These are phyloP conservation scores for Botrytis sinoallii DNA, from an alignment of 2,329 filamentous ascomycete genomes.

Conservation along the genomic window DNA sequence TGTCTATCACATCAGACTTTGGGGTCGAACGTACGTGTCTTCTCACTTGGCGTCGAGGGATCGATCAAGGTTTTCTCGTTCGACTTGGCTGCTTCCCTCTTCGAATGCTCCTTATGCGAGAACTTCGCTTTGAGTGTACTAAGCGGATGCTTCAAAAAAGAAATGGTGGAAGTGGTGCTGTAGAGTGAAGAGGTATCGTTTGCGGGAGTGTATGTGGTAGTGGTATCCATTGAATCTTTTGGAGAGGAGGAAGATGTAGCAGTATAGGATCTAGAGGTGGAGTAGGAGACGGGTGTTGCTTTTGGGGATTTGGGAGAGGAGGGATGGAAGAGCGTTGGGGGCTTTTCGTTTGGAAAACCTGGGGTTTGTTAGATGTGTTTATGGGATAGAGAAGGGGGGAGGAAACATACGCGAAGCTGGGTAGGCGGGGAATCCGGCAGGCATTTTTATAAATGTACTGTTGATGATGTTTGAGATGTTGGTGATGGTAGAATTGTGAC, in stretches of 20 bases:
- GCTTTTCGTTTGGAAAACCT: conserved; percentile 29
- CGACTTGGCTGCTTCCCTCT: not conserved
- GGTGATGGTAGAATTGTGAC: not conserved
- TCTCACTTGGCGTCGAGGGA: not conserved
- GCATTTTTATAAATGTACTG: conserved; percentile 10
- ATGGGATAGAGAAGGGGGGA: not conserved
- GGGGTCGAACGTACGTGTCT: conserved; percentile 8
- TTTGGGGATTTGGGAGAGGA: conserved; percentile 28
- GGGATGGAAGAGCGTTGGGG: conserved; percentile 30
- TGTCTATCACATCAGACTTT: not conserved
- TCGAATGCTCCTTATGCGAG: not conserved
- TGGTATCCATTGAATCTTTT: conserved; percentile 1
- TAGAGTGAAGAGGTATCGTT: conserved; percentile 28
- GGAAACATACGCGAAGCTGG: conserved; percentile 20
- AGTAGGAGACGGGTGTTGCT: conserved; percentile 8
- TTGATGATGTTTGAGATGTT: not conserved
- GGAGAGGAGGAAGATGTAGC: not conserved
- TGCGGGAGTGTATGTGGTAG: not conserved
- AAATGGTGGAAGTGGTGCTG: conserved; percentile 32
- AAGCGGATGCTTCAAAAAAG: conserved; percentile 26
- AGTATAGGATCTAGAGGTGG: conserved; percentile 22
- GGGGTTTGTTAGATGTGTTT: conserved; percentile 12
- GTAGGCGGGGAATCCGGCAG: conserved; percentile 20
- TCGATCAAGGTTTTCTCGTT: not conserved
- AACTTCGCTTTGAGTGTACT: conserved; percentile 2